A percentile compares a stretch with the other conserved stretches of the same genome.
Conservation (phyloP, 2,329 filamentous ascomycete species). For the Talaromyces verruculosus region DNA sequence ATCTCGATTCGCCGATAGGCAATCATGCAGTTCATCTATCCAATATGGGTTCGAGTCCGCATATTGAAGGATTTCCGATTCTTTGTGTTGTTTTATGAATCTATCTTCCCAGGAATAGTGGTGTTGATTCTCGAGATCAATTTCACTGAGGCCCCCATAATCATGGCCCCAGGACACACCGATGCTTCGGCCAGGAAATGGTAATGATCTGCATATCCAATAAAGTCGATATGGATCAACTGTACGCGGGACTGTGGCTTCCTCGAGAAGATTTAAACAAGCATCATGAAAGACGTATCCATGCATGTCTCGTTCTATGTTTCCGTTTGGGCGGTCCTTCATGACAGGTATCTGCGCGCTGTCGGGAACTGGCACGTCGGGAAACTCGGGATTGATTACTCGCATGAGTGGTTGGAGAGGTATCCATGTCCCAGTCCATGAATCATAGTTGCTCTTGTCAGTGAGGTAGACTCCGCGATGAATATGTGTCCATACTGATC, state of each 20-base stretch:
- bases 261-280: constrained; percentile 14
- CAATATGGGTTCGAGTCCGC: constrained; percentile 2
- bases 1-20: neutral
- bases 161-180: constrained; percentile 12
- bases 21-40: constrained; percentile 5
- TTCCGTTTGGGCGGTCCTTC: neutral
- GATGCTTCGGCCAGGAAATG: constrained; percentile 6
- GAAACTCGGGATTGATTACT: constrained; percentile 6
- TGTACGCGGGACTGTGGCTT: neutral
- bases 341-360: constrained; percentile 17
- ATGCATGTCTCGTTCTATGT: neutral
- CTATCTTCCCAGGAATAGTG: constrained; percentile 18
- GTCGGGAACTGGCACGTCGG: neutral
- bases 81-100: neutral
- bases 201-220: constrained; percentile 12
- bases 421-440: constrained; percentile 3
- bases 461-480: neutral
- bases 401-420: constrained; percentile 13
- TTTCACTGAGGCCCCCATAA: constrained; percentile 8
- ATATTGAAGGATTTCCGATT: constrained; percentile 1
- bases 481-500: neutral
- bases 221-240: constrained; percentile 7
- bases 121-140: neutral
- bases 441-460: constrained; percentile 18
- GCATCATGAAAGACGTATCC: constrained; percentile 20